Percentiles rank a stretch among this genome's conserved stretches.
These are phyloP conservation scores for Cenchrus americanus DNA, from an alignment of 176 grass and related monocot species.

Conservation along the genomic window DNA sequence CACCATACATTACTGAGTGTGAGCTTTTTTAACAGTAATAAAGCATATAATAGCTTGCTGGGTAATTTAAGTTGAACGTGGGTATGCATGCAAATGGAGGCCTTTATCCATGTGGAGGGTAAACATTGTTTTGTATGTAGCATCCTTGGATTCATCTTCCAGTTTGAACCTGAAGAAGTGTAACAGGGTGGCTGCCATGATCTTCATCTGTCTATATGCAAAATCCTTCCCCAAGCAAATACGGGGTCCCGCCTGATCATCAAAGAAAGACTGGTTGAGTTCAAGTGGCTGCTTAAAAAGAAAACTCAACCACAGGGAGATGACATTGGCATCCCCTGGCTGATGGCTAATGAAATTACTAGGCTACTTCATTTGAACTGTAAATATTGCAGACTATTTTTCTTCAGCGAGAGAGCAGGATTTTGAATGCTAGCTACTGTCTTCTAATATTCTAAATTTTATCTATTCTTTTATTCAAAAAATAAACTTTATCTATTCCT, in stretches of 20 bases:
- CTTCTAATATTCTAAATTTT: slow-evolving; percentile 19
- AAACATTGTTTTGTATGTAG: slow-evolving; percentile 55
- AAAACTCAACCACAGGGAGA: background rate
- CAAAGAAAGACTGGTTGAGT: slow-evolving; percentile 8
- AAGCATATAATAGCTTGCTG: background rate
- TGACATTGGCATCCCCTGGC: background rate
- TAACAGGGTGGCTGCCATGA: slow-evolving; percentile 53
- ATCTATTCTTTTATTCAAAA: background rate
- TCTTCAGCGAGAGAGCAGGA: background rate
- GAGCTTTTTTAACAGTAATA: background rate
- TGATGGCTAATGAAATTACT: background rate
- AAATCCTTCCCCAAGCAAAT: slow-evolving; percentile 86
- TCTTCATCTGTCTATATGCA: slow-evolving; percentile 79
- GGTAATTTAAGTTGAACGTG: slow-evolving; percentile 28
- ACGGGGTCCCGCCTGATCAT: slow-evolving; percentile 58
- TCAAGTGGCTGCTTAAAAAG: slow-evolving; percentile 10
- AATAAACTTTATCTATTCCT: background rate
- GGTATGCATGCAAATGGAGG: slow-evolving; percentile 43
- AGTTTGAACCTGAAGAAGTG: slow-evolving; percentile 74
- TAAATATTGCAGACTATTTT: slow-evolving; percentile 11
- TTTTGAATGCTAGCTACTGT: slow-evolving; percentile 23
- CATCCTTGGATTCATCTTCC: slow-evolving; percentile 49
- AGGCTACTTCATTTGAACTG: background rate
- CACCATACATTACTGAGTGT: background rate
- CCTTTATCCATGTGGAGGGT: slow-evolving; percentile 70